A percentile compares a stretch with the other conserved stretches of the same genome.
These are phyloP conservation scores for Fusarium sp. DNA, from an alignment of 2,329 filamentous ascomycete genomes.

Conservation along the genomic window DNA sequence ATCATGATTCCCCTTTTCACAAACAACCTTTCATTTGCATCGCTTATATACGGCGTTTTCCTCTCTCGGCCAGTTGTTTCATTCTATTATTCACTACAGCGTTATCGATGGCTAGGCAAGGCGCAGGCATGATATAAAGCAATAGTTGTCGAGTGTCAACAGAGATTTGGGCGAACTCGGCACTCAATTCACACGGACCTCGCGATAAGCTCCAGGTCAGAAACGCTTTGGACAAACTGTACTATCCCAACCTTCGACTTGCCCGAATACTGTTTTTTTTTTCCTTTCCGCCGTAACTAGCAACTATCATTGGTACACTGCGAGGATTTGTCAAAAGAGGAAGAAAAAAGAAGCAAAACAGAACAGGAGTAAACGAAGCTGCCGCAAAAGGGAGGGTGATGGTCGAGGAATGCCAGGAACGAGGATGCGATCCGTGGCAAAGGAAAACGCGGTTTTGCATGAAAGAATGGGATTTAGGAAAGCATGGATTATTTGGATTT, in stretches of 20 bases:
- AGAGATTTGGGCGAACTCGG: no score
- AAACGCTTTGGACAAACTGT: neutral
- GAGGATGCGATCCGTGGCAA: neutral
- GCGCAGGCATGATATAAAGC: conserved; percentile 1
- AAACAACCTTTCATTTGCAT: conserved; percentile 15
- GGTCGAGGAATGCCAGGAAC: neutral
- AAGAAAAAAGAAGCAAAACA: neutral
- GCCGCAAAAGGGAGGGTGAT: neutral
- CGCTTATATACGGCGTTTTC: conserved; percentile 20
- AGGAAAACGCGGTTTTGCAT: neutral
- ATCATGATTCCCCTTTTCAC: conserved; percentile 34
- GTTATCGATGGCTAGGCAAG: conserved; percentile 21
- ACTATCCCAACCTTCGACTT: neutral
- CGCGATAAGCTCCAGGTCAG: neutral
- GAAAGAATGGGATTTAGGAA: conserved; percentile 8
- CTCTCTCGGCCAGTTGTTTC: conserved; percentile 10
- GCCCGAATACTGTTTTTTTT: neutral
- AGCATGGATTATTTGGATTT: conserved; percentile 11
- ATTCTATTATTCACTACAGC: neutral
- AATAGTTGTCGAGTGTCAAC: neutral
- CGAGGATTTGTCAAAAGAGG: neutral
- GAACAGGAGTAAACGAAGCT: neutral
- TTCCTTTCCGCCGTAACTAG: neutral
- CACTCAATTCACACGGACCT: neutral
- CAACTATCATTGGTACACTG: neutral